Conservation (phyloP, 1,139 yeast species). For the Zygosaccharomyces sapae region DNA sequence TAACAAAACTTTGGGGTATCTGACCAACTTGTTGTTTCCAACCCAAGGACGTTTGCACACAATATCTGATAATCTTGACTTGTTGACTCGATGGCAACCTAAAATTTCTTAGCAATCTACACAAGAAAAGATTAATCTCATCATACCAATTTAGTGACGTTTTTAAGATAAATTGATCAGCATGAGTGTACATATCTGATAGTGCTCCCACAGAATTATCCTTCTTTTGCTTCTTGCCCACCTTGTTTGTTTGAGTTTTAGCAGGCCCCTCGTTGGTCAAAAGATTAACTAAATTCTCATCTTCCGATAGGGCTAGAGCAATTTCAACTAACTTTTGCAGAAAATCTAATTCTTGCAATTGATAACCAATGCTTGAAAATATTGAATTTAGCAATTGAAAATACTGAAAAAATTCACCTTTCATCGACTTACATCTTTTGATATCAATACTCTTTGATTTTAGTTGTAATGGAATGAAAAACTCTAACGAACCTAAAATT, state of each 20-base stretch:
- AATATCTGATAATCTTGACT: conserved; percentile 55
- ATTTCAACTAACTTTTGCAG: conserved; percentile 38
- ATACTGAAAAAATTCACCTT: conserved; percentile 22
- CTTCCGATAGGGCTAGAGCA: conserved; percentile 33
- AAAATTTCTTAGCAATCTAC: conserved; percentile 46
- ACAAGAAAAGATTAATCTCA: conserved; percentile 48
- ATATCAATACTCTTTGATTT: conserved; percentile 34
- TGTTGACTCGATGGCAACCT: conserved; percentile 60
- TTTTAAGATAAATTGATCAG: conserved; percentile 49
- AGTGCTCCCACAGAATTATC: conserved; percentile 44
- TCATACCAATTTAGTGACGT: conserved; percentile 41
- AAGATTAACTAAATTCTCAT: conserved; percentile 33
- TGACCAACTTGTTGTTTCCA: conserved; percentile 27
- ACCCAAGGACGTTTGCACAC: conserved; percentile 38
- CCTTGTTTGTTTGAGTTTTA: conserved; percentile 12
- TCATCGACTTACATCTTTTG: conserved; percentile 29
- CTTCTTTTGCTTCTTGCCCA: conserved; percentile 42
- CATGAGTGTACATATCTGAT: conserved; percentile 69
- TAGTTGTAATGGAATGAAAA: conserved; percentile 45
- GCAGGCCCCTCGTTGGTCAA: conserved; percentile 20
- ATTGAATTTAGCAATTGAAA: conserved; percentile 21
- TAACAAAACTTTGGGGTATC: conserved; percentile 35
- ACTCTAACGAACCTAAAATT: conserved; percentile 51
- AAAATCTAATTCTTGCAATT: conserved; percentile 34
- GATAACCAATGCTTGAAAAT: conserved; percentile 31